Percentiles rank a stretch among this genome's conserved stretches.
These are phyloP conservation scores for Sporothrix euskadiensis DNA, from an alignment of 2,329 filamentous ascomycete genomes.

Conservation along the genomic window DNA sequence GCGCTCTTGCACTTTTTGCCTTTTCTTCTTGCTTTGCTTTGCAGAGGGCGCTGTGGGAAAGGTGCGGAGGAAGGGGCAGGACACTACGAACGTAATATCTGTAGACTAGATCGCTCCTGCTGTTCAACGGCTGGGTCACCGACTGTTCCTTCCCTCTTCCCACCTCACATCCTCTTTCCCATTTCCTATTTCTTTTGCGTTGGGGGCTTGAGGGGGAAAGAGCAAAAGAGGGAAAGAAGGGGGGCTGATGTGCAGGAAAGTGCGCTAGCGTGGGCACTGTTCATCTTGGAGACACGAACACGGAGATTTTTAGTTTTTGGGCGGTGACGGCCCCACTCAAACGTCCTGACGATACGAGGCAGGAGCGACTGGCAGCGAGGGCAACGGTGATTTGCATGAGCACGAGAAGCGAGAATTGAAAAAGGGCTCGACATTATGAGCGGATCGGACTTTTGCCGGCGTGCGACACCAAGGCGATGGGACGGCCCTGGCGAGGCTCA, in stretches of 20 bases:
- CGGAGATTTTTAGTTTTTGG: background rate
- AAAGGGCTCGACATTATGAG: background rate
- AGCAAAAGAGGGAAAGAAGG: conserved; percentile 13
- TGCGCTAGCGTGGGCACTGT: conserved; percentile 6
- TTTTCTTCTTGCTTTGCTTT: background rate
- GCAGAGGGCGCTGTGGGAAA: conserved; percentile 3
- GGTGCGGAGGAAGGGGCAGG: conserved; percentile 15
- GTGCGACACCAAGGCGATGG: background rate
- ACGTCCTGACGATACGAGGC: conserved; percentile 3
- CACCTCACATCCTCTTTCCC: background rate
- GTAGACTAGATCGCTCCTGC: background rate
- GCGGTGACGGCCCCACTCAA: conserved; percentile 10
- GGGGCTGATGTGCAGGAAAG: conserved; percentile 14
- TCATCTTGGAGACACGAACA: conserved; percentile 13
- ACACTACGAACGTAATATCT: background rate
- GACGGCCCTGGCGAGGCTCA: conserved; percentile 10
- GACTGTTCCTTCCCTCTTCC: background rate
- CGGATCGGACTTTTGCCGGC: conserved; percentile 6
- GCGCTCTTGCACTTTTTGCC: background rate
- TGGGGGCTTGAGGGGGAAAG: conserved; percentile 9
- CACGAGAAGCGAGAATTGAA: background rate
- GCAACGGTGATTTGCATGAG: background rate
- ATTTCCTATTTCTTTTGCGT: background rate
- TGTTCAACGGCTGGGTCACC: background rate
- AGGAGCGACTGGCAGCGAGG: background rate